Evolutionary conservation across 108 stramenopile species (phyloP).

Genomic region (Aurantiochytrium sp.): DNA sequence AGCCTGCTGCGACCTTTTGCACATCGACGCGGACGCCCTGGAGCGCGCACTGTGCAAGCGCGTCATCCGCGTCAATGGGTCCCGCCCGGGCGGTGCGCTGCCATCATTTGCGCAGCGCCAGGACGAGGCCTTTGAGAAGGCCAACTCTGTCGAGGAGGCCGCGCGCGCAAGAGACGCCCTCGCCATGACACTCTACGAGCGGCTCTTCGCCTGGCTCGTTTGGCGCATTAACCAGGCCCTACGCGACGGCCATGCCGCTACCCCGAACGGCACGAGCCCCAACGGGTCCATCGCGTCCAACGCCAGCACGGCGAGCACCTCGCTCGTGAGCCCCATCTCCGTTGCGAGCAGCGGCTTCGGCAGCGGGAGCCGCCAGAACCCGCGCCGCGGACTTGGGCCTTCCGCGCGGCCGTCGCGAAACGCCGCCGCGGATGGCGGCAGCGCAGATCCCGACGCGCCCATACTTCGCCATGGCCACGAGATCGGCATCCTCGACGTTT

Average conservation of each 20-base stretch:
- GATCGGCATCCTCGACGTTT: constrained; percentile 51
- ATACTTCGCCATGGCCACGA: background rate
- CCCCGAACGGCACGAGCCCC: background rate
- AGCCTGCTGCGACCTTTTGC: background rate
- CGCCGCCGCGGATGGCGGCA: background rate
- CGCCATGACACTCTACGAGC: constrained; percentile 41
- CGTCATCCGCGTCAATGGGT: constrained; percentile 1
- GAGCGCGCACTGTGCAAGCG: constrained; percentile 2
- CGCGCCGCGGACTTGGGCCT: too few species aligned
- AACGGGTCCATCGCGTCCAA: background rate
- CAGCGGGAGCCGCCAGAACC: too few species aligned
- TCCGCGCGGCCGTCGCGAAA: too few species aligned
- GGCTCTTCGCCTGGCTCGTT: constrained; percentile 50
- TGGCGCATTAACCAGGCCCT: constrained; percentile 35
- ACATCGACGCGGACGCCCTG: background rate
- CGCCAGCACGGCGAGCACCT: background rate
- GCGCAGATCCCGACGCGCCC: background rate
- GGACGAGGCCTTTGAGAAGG: background rate
- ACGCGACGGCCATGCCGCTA: background rate
- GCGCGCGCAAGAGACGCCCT: constrained; percentile 31
- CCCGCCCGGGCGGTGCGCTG: background rate
- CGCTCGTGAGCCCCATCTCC: too few species aligned
- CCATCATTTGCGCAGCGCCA: background rate
- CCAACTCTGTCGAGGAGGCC: constrained; percentile 27
- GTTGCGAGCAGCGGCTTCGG: too few species aligned